These are phyloP conservation scores for Lachnellula suecica DNA, from an alignment of 2,329 filamentous ascomycete species.

Conservation along the genomic window DNA sequence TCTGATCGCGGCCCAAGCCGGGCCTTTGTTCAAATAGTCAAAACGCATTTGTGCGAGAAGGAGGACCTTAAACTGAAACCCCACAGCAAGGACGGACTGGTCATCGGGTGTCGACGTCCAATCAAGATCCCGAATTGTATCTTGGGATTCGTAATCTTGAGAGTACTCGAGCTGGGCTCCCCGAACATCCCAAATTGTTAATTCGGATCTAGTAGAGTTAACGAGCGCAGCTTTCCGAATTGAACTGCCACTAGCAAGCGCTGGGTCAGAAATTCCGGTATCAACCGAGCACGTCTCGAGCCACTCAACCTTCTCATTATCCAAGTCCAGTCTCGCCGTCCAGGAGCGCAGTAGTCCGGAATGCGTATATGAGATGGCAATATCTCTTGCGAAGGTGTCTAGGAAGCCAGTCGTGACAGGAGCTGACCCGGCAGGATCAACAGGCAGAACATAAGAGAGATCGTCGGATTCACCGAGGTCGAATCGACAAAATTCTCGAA, in stretches of 20 bases:
- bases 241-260: constrained; percentile 80
- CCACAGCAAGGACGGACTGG: constrained; percentile 88
- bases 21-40: constrained; percentile 83
- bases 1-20: constrained; percentile 84
- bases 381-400: constrained; percentile 82
- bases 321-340: constrained; percentile 72
- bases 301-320: constrained; percentile 70
- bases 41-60: constrained; percentile 86
- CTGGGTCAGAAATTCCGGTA: constrained; percentile 70
- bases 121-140: constrained; percentile 81
- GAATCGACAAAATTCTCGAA: constrained; percentile 71
- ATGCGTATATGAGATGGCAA: constrained; percentile 81
- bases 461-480: constrained; percentile 60
- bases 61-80: constrained; percentile 82
- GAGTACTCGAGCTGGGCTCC: constrained; percentile 80
- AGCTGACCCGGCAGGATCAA: constrained; percentile 79
- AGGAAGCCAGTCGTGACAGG: constrained; percentile 74
- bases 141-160: constrained; percentile 69
- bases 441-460: constrained; percentile 69
- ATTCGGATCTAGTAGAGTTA: constrained; percentile 66
- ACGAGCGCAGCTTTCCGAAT: constrained; percentile 86
- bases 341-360: constrained; percentile 77
- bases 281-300: constrained; percentile 78
- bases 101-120: constrained; percentile 91
- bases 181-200: constrained; percentile 90